Evolutionary conservation across 1,284 basidiomycete species (phyloP), one percentile per base, ranked within the genome.

Genomic region (Microbotryomycetes sp.): DNA sequence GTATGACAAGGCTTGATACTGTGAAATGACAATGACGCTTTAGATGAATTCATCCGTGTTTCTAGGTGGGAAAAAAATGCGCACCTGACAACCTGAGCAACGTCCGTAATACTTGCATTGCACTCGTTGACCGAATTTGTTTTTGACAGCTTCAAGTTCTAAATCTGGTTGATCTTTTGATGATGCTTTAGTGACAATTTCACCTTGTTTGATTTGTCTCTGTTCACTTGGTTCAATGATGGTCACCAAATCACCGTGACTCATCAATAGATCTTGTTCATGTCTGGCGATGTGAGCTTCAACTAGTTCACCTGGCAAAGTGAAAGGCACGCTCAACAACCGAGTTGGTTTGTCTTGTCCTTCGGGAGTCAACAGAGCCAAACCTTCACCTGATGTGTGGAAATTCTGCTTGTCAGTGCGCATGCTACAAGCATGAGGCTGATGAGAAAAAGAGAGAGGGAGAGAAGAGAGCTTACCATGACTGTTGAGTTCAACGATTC

Each of bases 101-200:
- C 79, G 80, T 0, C 87, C 87, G 78, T 94, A 97, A 74, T 97
- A 92, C 70, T 84, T 83, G 78, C 92, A 97, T 60, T 81, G 79
- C 0, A 89, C 80, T 36, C 81, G 78, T 12, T 57, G 51, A 4
- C 68, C 68, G 19, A 65, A 69, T 59, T 65, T 67, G 6, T 53
- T 56, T 47, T 62, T 42, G 19, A 58, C 58, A 9, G 52, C 55
- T 6, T 45, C 45, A 9, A 69, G 51, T 30, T 62, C 63, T 6
- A 5, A 23, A 36, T 54, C 60, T n/a, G 32, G 51, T 36, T 56
- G 23, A 45, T 6, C 62, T 26, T 32, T 56, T 48, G 6, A 26
- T 6, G 7, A 48, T 36, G 16, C 22, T 36, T n/a, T 60, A 54
- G 4, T 51, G 62, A 67, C 84, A 79, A 65, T 92, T 86, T 59